Evolutionary conservation across 2,329 filamentous ascomycete species (phyloP), one percentile per base, ranked within the genome.

Genomic region (Pyrenochaeta sp.): DNA sequence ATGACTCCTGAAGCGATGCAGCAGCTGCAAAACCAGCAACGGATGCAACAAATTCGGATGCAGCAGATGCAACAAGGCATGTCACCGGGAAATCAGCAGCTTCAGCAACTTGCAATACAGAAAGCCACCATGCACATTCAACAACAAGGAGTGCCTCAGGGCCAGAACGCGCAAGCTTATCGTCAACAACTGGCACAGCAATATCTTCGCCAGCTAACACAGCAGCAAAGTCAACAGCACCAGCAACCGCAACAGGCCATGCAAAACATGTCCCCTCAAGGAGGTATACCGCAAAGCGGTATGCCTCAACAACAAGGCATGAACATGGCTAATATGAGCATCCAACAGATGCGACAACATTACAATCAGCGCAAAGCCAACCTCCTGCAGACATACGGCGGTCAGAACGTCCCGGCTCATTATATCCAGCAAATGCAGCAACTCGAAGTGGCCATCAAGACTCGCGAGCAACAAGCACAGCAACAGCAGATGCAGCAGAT

Each of bases 1-100:
- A 71, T 77, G 67, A 75, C 75, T 4, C 75, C 73, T 5, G 74
- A 77, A 45, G 71, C 76, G 10, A 68, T 75, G 61, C 71, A 77
- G 34, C 64, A 71, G 46, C 28, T 69, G 24, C 70, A 69, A 42
- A 54, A 54, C 15, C 63, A 67, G 28, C 69, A 72, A n/a, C 71
- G 68, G 37, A 58, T 65, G 56, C 65, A 66, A 39, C 70, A 74
- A 52, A 64, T 74, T 53, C 65, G 64, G 19, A 58, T 62, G 43
- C 69, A 72, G 50, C 75, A 76, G 64, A 55, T 78, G 30, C 71
- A 73, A 37, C 62, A 62, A 30, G 44, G 56, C 39, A 65, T 57
- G 47, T 68, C 68, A 40, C 65, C 68, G 27, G 62, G 65, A 40
- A 64, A 65, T 40, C 61, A 56, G 28, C 59, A 62, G 19, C 57